These are phyloP conservation scores for Rhynchospora pubera DNA, from an alignment of 176 grass and related monocot species.

Conservation along the genomic window DNA sequence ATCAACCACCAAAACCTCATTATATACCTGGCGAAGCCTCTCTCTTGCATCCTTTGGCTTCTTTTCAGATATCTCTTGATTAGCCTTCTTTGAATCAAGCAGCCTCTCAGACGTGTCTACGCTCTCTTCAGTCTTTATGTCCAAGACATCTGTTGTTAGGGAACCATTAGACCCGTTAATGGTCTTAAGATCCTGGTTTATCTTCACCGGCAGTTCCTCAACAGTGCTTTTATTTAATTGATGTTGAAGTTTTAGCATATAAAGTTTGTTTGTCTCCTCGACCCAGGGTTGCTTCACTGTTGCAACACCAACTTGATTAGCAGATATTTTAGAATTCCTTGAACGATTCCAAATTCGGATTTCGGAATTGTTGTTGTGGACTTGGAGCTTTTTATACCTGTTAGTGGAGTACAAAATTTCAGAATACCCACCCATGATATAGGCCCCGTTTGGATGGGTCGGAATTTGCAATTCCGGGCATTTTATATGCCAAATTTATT, in stretches of 20 bases:
- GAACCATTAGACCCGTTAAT: slow-evolving; percentile 18
- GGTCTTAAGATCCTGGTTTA: background rate
- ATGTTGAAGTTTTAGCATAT: background rate
- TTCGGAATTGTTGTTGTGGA: background rate
- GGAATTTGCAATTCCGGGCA: no score
- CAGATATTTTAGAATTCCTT: slow-evolving; percentile 2
- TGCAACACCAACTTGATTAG: background rate
- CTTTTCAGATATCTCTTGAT: background rate
- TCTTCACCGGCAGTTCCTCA: background rate
- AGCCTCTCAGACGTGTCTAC: background rate
- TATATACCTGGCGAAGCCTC: slow-evolving; percentile 11
- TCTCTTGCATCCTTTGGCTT: slow-evolving; percentile 6
- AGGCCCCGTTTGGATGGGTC: no score
- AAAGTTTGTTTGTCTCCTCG: slow-evolving; percentile 7
- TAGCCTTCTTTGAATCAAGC: background rate
- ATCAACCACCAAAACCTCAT: slow-evolving; percentile 18
- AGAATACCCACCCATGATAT: background rate
- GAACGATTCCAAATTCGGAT: background rate
- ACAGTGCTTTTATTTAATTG: background rate
- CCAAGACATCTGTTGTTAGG: background rate
- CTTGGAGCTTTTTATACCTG: background rate
- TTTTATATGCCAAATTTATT: no score
- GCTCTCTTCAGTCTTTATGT: background rate
- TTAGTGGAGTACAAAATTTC: background rate
- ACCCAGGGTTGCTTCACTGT: background rate